Base-by-base conservation (phyloP, 441 rosid species). In the Brassica balearica region DNA sequence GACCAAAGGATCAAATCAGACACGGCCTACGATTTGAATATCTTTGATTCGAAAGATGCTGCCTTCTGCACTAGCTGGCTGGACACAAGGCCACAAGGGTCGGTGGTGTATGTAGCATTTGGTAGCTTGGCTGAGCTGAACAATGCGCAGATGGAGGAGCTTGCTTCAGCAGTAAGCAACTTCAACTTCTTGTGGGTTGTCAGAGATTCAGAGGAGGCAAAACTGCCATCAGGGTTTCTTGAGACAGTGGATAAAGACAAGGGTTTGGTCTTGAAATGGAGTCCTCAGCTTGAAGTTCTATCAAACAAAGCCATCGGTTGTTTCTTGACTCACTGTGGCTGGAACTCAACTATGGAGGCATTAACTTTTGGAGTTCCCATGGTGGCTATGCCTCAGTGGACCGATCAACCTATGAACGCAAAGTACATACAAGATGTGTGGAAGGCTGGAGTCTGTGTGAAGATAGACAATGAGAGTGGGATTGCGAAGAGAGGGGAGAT, bases 331-430 rank as follows among this genome's bases (percentile, higher is more conserved):
- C 90, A 87, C 34, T 84, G 88, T 65, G 90, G 92, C 1, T 87
- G 87, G 88, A 89, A 87, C 71, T 89, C 92, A 2, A 84, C 85
- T 0, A 32, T 87, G 1, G 94, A 90, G 75, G 87, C 88, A 0
- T 36, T 90, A 73, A 74, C 88, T 68, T 77, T 85, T n/a, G 90
- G 90, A 8, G 86, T 90, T 20, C 90, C 92, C 2, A 81, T 88
- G 86, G 89, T 87, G 71, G 84, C 81, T 0, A 86, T 90, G 89
- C 89, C 91, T 2, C 88, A 87, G 11, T 86, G 87, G 87, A 73
- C 86, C 0, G 92, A 90, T 69, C 92, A 88, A 32, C 74, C 86
- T 0, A 86, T 84, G 19, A 84, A 88, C 67, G 83, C 89, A 0
- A 85, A 86, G 76, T 81, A 72, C 29, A 75, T 89, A 43, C 75